Conservation (phyloP, 208 protist genomes). For the Wallacemonas collosoma region DNA sequence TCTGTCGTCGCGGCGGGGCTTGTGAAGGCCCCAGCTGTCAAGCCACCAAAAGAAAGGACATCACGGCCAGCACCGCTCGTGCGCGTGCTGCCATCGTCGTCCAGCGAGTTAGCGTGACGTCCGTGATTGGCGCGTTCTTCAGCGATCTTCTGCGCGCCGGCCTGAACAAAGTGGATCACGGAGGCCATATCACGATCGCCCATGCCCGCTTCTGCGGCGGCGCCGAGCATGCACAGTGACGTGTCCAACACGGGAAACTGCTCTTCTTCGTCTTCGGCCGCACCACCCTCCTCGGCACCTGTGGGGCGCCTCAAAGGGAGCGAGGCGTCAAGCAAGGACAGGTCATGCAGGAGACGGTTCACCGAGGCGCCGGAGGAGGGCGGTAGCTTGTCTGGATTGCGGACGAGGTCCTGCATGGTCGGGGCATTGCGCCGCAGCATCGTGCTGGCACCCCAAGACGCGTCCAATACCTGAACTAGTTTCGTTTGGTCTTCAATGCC, state of each 20-base stretch:
- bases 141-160: constrained; percentile 51
- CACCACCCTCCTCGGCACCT: too few relatives aligned
- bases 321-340: constrained; percentile 66
- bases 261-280: constrained; percentile 48
- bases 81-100: background rate
- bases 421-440: constrained; percentile 87
- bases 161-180: constrained; percentile 82
- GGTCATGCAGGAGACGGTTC: constrained; percentile 67
- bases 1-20: background rate
- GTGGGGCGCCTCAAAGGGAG: constrained; percentile 26
- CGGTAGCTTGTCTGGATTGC: constrained; percentile 69
- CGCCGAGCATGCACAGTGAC: constrained; percentile 73
- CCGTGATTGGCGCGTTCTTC: constrained; percentile 25
- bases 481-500: constrained; percentile 74
- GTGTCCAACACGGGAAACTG: constrained; percentile 76
- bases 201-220: constrained; percentile 67
- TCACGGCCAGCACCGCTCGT: background rate
- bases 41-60: constrained; percentile 10
- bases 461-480: constrained; percentile 83
- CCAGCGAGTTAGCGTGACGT: too few relatives aligned
- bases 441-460: constrained; percentile 80
- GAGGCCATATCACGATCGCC: constrained; percentile 77
- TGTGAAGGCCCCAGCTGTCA: constrained; percentile 19
- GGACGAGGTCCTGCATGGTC: constrained; percentile 82
- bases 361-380: constrained; percentile 60